Base-by-base conservation (phyloP, 257 asterid genomes). In the Forsythia viridissima region DNA sequence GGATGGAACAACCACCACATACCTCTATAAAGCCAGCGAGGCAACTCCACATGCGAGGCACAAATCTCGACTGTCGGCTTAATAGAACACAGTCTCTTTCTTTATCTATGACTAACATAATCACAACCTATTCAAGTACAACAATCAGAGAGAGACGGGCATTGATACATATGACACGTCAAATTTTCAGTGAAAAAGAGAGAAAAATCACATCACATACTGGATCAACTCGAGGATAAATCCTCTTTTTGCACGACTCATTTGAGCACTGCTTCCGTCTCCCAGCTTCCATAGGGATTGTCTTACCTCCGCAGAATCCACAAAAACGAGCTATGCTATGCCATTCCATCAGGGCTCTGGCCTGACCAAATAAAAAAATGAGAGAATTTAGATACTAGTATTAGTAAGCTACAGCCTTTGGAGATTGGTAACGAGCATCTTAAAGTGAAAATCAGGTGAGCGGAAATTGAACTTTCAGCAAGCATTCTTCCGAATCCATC, bases 41-140 rank as follows among this genome's bases (percentile, higher is more conserved):
- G 83, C 99, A 96, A 81, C 99, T 96, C 98, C 98, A 96, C 97
- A 93, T 91, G 78, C 98, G 98, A 0, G 98, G 99, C 59, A 96
- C 99, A 85, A 86, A 93, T 86, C 98, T 93, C 5, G 97, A 91
- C 85, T 96, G 98, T 88, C 94, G 89, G 84, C 99, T 87, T 72
- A 95, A 80, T 70, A 95, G 83, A 51, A 82, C 99, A 41, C 95
- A 85, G 80, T 96, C 98, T 52, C 93, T 96, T 74, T 96, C 94
- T 82, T 87, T 93, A 82, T 96, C 99, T 69, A 96, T 88, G 41
- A 96, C 99, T 55, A 96, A 82, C 99, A 96, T 96, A 83, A 96
- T 96, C 71, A 92, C 99, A 55, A 96, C 99, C 97, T 95, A 89
- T 75, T 46, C 70, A 72, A 44, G 24, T 63, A 82, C 71, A 76